A percentile compares a stretch with the other conserved stretches of the same genome.
Conservation (phyloP, 495 filamentous ascomycete species). For the Cryomyces antarcticus region DNA sequence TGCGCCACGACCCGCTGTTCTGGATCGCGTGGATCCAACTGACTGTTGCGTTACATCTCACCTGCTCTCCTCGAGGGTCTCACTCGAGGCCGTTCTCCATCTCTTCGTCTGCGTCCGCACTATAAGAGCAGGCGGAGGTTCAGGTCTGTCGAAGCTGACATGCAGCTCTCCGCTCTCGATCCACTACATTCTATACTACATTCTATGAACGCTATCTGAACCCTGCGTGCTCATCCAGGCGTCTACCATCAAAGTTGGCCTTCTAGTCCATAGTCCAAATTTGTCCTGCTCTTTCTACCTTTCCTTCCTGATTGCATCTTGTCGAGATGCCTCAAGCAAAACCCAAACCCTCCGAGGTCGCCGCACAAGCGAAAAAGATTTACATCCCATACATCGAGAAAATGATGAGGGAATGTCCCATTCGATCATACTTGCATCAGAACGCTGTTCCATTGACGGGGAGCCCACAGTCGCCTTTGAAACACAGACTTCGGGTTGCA, state of each 20-base stretch:
- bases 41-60: no score
- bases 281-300: no score
- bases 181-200: no score
- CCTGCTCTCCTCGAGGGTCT: no score
- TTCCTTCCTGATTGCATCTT: not conserved
- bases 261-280: no score
- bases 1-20: no score
- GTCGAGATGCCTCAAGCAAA: constrained; percentile 34
- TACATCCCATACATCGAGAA: constrained; percentile 38
- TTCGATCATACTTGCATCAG: constrained; percentile 23
- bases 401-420: constrained; percentile 29
- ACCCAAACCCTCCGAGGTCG: constrained; percentile 48
- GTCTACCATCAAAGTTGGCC: not conserved
- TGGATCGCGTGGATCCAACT: no score
- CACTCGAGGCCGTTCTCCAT: no score
- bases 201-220: not conserved
- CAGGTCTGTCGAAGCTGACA: no score
- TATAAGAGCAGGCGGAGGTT: no score
- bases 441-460: constrained; percentile 17
- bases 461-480: constrained; percentile 4
- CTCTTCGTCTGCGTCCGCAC: no score
- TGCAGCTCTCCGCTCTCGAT: no score
- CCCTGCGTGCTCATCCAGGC: not conserved
- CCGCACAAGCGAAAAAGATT: constrained; percentile 42
- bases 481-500: constrained; percentile 24